Conservation (phyloP, 805 yeast genomes). For the Cyberlindnera mrakii region DNA sequence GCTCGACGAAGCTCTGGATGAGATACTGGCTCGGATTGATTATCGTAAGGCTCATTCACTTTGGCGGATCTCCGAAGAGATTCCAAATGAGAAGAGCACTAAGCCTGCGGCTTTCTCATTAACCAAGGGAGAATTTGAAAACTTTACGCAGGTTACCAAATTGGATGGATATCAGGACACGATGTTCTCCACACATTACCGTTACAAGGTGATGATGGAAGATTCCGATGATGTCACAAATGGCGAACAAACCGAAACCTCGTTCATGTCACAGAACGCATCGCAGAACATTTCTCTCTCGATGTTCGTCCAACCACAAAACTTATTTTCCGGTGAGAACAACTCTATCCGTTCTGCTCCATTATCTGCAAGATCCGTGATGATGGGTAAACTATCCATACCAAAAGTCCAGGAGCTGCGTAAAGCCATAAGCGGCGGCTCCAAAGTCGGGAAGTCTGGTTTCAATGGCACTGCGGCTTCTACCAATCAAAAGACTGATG, state of each 20-base stretch:
- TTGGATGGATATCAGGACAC: conserved; percentile 13
- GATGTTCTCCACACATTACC: conserved; percentile 18
- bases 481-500: conserved; percentile 17
- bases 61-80: conserved; percentile 14
- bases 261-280: conserved; percentile 12
- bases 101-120: conserved; percentile 5
- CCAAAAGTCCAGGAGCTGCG: conserved; percentile 24
- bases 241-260: conserved; percentile 8
- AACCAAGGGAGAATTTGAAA: conserved; percentile 6
- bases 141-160: conserved; percentile 3
- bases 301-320: conserved; percentile 12
- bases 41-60: conserved; percentile 13
- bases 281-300: conserved; percentile 17
- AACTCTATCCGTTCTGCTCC: conserved; percentile 24
- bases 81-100: conserved; percentile 11
- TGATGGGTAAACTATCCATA: conserved; percentile 17
- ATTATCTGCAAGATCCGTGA: conserved; percentile 21
- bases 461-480: conserved; percentile 5
- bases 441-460: conserved; percentile 2
- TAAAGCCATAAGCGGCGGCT: conserved; percentile 19
- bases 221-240: neutral
- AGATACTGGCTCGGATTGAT: conserved; percentile 15
- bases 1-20: conserved; percentile 7
- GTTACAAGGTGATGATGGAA: conserved; percentile 5
- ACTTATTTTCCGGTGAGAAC: conserved; percentile 8